Evolutionary conservation across 1,284 basidiomycete species (phyloP).

Genomic region (Polyporus tsugae): DNA sequence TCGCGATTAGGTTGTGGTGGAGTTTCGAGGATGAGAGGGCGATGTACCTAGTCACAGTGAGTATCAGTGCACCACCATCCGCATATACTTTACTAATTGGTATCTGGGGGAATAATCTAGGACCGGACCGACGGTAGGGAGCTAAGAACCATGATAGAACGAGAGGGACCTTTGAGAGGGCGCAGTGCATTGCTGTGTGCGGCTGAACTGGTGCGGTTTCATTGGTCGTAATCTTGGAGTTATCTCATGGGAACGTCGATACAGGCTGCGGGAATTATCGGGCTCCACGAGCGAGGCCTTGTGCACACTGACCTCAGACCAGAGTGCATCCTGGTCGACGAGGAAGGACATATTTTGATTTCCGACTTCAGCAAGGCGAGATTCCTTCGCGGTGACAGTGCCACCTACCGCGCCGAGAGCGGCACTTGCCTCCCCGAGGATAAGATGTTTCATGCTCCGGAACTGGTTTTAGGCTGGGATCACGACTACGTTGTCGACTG

Average conservation of each 20-base stretch:
- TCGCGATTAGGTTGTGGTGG: slow-evolving; percentile 69
- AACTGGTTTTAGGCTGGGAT: slow-evolving; percentile 74
- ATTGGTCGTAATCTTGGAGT: neutral
- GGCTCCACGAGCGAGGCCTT: slow-evolving; percentile 39
- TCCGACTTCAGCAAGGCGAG: slow-evolving; percentile 40
- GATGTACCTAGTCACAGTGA: slow-evolving; percentile 64
- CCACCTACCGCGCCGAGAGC: neutral
- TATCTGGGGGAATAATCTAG: slow-evolving; percentile 15
- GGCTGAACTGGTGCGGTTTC: slow-evolving; percentile 36
- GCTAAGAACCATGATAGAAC: slow-evolving; percentile 27
- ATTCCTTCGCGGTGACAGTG: slow-evolving; percentile 51
- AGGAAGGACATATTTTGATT: slow-evolving; percentile 70
- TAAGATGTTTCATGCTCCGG: slow-evolving; percentile 72
- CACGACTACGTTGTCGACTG: slow-evolving; percentile 84
- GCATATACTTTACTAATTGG: neutral
- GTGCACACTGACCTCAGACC: slow-evolving; percentile 58
- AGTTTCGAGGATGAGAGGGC: slow-evolving; percentile 71
- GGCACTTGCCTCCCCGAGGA: neutral
- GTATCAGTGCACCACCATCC: slow-evolving; percentile 18
- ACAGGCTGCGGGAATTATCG: slow-evolving; percentile 35
- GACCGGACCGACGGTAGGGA: slow-evolving; percentile 32
- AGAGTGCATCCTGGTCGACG: slow-evolving; percentile 68
- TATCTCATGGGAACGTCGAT: neutral
- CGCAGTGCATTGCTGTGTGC: slow-evolving; percentile 33
- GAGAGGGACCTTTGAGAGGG: slow-evolving; percentile 29